Evolutionary conservation across 179 eudicot species (phyloP).

Genomic region (Silene coronaria): DNA sequence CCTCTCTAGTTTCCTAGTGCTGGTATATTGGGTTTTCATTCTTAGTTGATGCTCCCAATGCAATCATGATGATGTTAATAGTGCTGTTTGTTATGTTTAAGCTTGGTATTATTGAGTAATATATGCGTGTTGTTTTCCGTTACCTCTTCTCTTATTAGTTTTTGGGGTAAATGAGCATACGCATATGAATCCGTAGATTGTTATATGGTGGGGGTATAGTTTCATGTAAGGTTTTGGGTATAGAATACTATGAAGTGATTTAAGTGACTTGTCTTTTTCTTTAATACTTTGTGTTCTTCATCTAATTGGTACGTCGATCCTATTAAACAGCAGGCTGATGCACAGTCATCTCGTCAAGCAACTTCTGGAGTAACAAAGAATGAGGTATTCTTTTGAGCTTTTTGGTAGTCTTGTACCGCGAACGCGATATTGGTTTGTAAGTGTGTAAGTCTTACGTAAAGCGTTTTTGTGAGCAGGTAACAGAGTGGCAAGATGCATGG

Average conservation of each 20-base stretch:
- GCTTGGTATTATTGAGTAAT: too few species aligned
- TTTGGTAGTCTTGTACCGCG: background rate
- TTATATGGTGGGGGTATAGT: too few species aligned
- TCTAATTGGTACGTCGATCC: slow-evolving; percentile 15
- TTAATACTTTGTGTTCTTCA: slow-evolving; percentile 1
- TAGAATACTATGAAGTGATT: too few species aligned
- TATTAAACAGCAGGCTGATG: slow-evolving; percentile 26
- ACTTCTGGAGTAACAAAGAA: slow-evolving; percentile 10
- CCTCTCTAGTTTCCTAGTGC: background rate
- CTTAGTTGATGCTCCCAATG: background rate
- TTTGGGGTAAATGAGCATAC: too few species aligned
- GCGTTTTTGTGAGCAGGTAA: slow-evolving; percentile 11
- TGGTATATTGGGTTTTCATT: background rate
- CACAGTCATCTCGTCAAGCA: slow-evolving; percentile 25
- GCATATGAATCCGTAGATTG: too few species aligned
- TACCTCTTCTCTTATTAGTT: too few species aligned
- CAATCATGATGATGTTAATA: background rate
- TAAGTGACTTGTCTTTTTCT: too few species aligned
- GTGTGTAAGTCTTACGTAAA: background rate
- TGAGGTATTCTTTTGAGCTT: slow-evolving; percentile 21
- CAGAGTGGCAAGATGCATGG: slow-evolving; percentile 35
- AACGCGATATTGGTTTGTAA: background rate
- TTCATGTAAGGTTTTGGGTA: too few species aligned
- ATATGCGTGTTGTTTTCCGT: too few species aligned
- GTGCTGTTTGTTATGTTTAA: background rate